Evolutionary conservation across 495 filamentous ascomycete species (phyloP).

Genomic region (Talaromyces thailandensis): DNA sequence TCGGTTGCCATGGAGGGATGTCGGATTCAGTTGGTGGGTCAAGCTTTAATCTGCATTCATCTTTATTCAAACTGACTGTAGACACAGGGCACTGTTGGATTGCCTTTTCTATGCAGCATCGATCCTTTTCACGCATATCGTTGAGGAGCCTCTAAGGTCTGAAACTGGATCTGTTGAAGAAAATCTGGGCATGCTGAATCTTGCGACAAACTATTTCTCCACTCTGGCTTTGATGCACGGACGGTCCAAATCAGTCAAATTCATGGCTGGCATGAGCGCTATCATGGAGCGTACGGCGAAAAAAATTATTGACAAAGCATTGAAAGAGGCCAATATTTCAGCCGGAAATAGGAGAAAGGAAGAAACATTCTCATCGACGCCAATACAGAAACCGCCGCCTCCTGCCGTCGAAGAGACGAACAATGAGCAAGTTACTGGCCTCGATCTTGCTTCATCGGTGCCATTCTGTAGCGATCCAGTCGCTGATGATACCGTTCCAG

Average conservation of each 20-base stretch:
- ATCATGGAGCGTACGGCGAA: conserved; percentile 89
- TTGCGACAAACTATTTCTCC: conserved; percentile 79
- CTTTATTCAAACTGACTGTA: conserved; percentile 14
- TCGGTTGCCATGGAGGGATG: conserved; percentile 89
- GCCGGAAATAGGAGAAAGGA: conserved; percentile 7
- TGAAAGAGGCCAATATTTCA: conserved; percentile 40
- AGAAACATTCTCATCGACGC: conserved; percentile 8
- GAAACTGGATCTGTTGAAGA: conserved; percentile 50
- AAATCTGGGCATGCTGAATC: conserved; percentile 76
- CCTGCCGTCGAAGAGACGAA: neutral
- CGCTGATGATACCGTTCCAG: neutral
- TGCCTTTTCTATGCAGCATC: conserved; percentile 89
- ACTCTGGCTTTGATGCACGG: conserved; percentile 55
- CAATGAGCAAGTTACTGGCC: neutral
- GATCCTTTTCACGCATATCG: conserved; percentile 86
- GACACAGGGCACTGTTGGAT: conserved; percentile 76
- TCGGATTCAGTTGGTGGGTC: conserved; percentile 83
- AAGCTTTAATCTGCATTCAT: neutral
- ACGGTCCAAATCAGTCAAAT: conserved; percentile 67
- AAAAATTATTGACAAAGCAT: conserved; percentile 74
- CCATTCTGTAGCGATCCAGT: neutral
- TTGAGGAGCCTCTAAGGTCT: conserved; percentile 77
- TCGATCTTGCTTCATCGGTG: neutral
- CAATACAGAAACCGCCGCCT: neutral
- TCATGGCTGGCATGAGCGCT: conserved; percentile 82